Evolutionary conservation across 495 filamentous ascomycete genomes (phyloP).

Genomic region (Aspergillus haitiensis): DNA sequence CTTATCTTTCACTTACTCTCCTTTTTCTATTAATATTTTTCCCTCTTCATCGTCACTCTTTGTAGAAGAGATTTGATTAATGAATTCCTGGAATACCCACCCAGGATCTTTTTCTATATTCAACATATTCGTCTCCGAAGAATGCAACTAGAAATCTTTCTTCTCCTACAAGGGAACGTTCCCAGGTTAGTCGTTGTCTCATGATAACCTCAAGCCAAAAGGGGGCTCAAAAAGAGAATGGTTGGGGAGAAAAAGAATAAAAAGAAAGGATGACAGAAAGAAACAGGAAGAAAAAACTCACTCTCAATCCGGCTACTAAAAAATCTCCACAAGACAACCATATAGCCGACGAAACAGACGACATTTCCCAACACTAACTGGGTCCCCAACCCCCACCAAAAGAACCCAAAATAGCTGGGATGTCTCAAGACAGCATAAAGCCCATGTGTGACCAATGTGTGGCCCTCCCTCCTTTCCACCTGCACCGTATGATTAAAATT

Average conservation of each 20-base stretch:
- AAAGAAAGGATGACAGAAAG: background rate
- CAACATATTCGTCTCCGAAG: slow-evolving; percentile 79
- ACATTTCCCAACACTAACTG: slow-evolving; percentile 87
- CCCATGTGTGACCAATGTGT: slow-evolving; percentile 77
- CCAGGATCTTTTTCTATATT: slow-evolving; percentile 63
- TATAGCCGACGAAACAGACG: slow-evolving; percentile 72
- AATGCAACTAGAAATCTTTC: slow-evolving; percentile 75
- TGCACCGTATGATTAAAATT: slow-evolving; percentile 93
- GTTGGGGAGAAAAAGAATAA: slow-evolving; percentile 3
- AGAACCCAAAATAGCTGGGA: slow-evolving; percentile 95
- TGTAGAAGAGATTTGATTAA: slow-evolving; percentile 10
- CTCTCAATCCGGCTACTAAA: slow-evolving; percentile 69
- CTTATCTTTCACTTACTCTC: background rate
- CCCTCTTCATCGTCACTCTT: background rate
- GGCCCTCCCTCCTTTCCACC: slow-evolving; percentile 59
- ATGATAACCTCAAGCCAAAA: too few relatives aligned
- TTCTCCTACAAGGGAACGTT: slow-evolving; percentile 54
- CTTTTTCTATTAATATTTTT: background rate
- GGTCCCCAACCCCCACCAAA: slow-evolving; percentile 95
- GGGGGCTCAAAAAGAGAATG: background rate
- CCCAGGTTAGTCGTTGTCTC: too few relatives aligned
- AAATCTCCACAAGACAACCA: slow-evolving; percentile 77
- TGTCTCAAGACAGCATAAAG: slow-evolving; percentile 67
- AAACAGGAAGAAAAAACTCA: slow-evolving; percentile 39
- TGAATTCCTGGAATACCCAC: slow-evolving; percentile 76